Percentiles rank a stretch among this genome's conserved stretches.
phyloP scores from a whole-genome alignment of 768 basidiomycete genomes.

The Mycena metata region DNA sequence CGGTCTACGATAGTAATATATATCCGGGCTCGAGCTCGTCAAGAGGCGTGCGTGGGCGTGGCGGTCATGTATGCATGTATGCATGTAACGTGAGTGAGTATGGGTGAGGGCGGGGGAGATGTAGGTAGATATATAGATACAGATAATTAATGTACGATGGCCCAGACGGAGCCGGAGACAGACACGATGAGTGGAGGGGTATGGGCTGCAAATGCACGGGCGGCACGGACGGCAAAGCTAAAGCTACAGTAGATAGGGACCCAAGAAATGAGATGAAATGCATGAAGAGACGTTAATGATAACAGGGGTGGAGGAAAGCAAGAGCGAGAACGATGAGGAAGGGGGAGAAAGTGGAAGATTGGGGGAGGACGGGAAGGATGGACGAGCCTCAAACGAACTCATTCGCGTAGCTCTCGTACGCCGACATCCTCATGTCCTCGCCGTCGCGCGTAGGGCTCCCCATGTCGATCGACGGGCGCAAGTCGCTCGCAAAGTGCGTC shows the following conservation, averaged over 20 bases:
- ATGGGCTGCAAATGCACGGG: too few species aligned
- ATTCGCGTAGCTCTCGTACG: constrained; percentile 31
- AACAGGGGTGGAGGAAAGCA: too few species aligned
- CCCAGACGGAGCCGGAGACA: too few species aligned
- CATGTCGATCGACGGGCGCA: constrained; percentile 9
- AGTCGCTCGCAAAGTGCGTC: too few species aligned
- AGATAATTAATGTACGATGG: constrained; percentile 37
- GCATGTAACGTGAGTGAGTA: too few species aligned
- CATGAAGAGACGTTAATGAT: too few species aligned
- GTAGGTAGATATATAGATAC: constrained; percentile 35
- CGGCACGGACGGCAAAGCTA: constrained; percentile 11
- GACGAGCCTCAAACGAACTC: constrained; percentile 28
- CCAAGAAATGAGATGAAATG: not conserved
- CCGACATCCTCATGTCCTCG: constrained; percentile 10
- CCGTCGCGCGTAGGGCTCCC: not conserved
- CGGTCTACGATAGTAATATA: constrained; percentile 29
- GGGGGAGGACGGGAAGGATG: not conserved
- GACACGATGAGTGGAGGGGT: too few species aligned
- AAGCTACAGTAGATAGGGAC: constrained; percentile 26
- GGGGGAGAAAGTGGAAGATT: not conserved
- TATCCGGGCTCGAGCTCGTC: not conserved
- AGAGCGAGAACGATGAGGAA: not conserved
- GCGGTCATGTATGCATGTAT: too few species aligned
- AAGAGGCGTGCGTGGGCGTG: constrained; percentile 10
- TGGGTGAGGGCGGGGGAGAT: too few species aligned